Conservation (phyloP, 306 rosid genomes). For the Rosa lucieae region DNA sequence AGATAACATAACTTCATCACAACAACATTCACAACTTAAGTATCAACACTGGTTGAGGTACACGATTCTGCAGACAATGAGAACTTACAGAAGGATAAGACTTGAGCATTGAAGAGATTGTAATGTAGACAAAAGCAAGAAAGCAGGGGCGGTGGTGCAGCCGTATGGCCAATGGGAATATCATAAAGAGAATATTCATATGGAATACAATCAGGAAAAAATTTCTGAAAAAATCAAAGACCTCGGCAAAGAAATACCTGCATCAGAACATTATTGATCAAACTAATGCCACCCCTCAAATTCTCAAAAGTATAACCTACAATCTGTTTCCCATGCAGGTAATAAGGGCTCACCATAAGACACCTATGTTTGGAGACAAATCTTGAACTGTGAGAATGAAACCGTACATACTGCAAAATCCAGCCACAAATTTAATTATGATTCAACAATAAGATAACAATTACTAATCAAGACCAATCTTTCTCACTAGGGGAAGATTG, state of each 20-base stretch:
- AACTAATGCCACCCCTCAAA: conserved; percentile 18
- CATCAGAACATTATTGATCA: conserved; percentile 26
- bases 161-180: conserved; percentile 78
- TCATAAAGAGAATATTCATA: conserved; percentile 81
- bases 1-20: not conserved
- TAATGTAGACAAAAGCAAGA: conserved; percentile 72
- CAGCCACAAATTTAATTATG: conserved; percentile 22
- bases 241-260: conserved; percentile 99
- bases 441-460: conserved; percentile 2
- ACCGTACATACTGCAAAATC: conserved; percentile 83
- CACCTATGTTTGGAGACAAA: conserved; percentile 91
- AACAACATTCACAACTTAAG: not conserved
- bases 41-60: not conserved
- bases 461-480: not conserved
- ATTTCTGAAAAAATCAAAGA: conserved; percentile 78
- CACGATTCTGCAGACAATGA: not conserved
- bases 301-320: conserved; percentile 11
- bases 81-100: conserved; percentile 83
- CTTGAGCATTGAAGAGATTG: conserved; percentile 74
- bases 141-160: conserved; percentile 87
- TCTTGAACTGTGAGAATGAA: conserved; percentile 89
- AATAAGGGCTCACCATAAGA: conserved; percentile 67
- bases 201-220: conserved; percentile 90
- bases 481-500: not conserved
- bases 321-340: conserved; percentile 8